A percentile compares a stretch with the other conserved stretches of the same genome.
These are phyloP conservation scores for Peronospora destructor DNA, from an alignment of 352 stramenopile genomes.

Conservation along the genomic window DNA sequence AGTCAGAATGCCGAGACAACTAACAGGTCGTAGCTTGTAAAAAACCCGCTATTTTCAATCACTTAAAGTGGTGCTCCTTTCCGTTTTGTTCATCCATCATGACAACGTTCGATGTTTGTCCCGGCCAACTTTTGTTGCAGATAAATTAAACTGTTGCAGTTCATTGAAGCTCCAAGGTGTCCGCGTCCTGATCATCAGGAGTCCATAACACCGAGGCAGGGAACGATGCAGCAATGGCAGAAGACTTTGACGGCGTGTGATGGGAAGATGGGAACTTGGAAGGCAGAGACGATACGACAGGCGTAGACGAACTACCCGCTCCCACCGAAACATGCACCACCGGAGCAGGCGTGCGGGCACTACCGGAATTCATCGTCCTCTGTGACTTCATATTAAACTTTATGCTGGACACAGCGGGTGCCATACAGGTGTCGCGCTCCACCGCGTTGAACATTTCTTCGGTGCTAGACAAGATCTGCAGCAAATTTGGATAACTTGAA, in stretches of 20 bases:
- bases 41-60: neutral
- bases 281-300: slow-evolving; percentile 11
- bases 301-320: slow-evolving; percentile 26
- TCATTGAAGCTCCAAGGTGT: slow-evolving; percentile 10
- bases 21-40: neutral
- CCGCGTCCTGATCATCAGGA: slow-evolving; percentile 27
- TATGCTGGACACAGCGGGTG: slow-evolving; percentile 36
- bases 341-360: slow-evolving; percentile 12
- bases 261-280: slow-evolving; percentile 37
- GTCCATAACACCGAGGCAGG: slow-evolving; percentile 43
- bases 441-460: slow-evolving; percentile 79
- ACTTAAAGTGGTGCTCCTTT: neutral
- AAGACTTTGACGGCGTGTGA: slow-evolving; percentile 40
- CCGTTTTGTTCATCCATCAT: neutral
- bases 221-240: slow-evolving; percentile 31
- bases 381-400: slow-evolving; percentile 41
- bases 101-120: slow-evolving; percentile 3
- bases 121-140: too few relatives aligned
- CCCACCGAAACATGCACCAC: slow-evolving; percentile 16
- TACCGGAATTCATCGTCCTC: slow-evolving; percentile 1
- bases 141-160: neutral
- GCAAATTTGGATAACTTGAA: slow-evolving; percentile 65
- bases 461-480: slow-evolving; percentile 69
- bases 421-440: slow-evolving; percentile 49
- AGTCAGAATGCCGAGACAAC: slow-evolving; percentile 5